These are phyloP conservation scores for Fraxinus floribunda DNA, from an alignment of 305 asterid species.

Conservation along the genomic window DNA sequence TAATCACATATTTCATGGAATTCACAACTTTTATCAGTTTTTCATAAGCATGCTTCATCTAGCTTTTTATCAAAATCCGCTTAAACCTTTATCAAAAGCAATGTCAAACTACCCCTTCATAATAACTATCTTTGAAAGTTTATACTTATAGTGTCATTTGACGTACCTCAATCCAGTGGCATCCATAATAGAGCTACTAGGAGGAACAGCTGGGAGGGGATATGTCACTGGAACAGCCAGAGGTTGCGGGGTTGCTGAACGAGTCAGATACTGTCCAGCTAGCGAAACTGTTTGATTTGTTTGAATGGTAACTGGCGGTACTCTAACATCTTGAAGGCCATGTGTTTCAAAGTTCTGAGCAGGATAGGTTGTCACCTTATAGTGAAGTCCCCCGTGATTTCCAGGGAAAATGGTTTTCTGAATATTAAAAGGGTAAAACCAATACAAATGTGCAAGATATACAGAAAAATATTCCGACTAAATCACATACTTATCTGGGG, in stretches of 20 bases:
- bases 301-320: slow-evolving; percentile 31
- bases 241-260: slow-evolving; percentile 34
- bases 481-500: neutral
- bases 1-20: too few species aligned
- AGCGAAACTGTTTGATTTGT: slow-evolving; percentile 23
- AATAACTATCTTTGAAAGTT: neutral
- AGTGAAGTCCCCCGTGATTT: slow-evolving; percentile 48
- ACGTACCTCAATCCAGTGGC: slow-evolving; percentile 64
- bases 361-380: slow-evolving; percentile 41
- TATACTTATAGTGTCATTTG: neutral
- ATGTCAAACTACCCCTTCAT: neutral
- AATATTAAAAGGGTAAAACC: slow-evolving; percentile 9
- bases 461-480: neutral
- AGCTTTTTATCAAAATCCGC: neutral
- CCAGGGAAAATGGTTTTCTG: slow-evolving; percentile 55
- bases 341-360: slow-evolving; percentile 36
- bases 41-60: neutral
- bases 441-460: neutral
- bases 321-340: slow-evolving; percentile 15
- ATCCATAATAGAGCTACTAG: slow-evolving; percentile 49
- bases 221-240: slow-evolving; percentile 29
- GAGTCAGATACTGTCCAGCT: slow-evolving; percentile 35
- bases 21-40: neutral
- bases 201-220: slow-evolving; percentile 33
- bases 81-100: neutral